Evolutionary conservation across 176 grass and related monocot species (phyloP), one percentile per base, ranked within the genome.

Genomic region (Hsuehochloa calcarea): DNA sequence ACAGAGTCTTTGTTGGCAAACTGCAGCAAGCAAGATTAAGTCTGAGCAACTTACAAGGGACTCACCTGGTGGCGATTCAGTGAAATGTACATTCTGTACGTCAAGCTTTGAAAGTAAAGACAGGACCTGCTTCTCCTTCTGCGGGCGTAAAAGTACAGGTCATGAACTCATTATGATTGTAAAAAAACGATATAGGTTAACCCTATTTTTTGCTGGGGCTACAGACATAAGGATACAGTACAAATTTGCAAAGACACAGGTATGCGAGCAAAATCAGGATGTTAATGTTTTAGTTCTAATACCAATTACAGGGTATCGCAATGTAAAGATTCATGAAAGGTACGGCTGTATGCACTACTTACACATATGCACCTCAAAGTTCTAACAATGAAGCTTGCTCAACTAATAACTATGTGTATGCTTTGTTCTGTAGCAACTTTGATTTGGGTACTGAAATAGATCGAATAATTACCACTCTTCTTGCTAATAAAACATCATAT

Each of bases 51-150:
- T 58, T 19, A 60, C n/a, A 87, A 85, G 70, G 49, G 29, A 51
- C 56, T 6, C 74, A 94, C 96, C 86, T 81, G 96, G 96, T 67
- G 88, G 78, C 25, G 86, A 95, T 78, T 92, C 91, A 65, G 81
- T 89, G 70, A 95, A 98, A 88, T 94, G 25, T 50, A 92, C 78
- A 38, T 92, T 89, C 66, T 92, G 85, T 23, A 86, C 74, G 6
- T 98, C 96, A 90, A 98, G 96, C 85, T 92, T 95, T 10, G 93
- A 90, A 72, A 98, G 86, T 75, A 86, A 88, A 90, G 93, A 83
- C 70, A 98, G 54, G 25, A 95, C 86, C 83, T 94, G 89, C 66
- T 96, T 98, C 88, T 95, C 96, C 79, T 79, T 91, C 96, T 98
- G 77, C 61, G 3, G n/a, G 74, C 59, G 74, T 56, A 6, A 40